Base-by-base conservation (phyloP, 2,329 filamentous ascomycete genomes). In the Nemania sp. region DNA sequence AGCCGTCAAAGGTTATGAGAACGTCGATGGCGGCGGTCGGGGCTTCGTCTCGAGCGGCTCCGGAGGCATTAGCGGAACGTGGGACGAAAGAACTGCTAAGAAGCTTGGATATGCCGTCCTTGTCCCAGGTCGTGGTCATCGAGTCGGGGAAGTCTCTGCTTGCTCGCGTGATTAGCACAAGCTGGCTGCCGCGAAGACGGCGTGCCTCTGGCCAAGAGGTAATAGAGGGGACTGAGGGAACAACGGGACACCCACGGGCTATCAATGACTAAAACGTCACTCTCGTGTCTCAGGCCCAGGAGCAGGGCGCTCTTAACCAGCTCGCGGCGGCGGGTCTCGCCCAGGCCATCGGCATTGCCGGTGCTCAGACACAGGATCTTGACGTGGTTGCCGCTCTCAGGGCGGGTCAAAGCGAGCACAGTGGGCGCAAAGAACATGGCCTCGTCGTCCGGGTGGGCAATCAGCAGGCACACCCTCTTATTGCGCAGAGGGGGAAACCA, bases 381-480 rank as follows among this genome's bases (percentile, higher is more conserved):
- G 68, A 99, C 81, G 69, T 95, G 91, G 73, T 99, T 97, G 3
- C 90, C 89, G 17, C 88, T 79, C 54, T 86, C 83, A 3, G 91
- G 90, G 12, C 82, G 79, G 15, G 91, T 93, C 53, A 99, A 81
- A n/a, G 89, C 86, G 64, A 95, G 80, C 12, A 97, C 79, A 0
- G 91, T 89, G 0, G 94, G 94, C 59, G 91, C 86, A 74, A 99
- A 99, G 80, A 99, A 99, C 94, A 99, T 99, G 72, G 93, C 94
- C 77, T 99, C 94, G 68, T 99, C 94, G 73, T 99, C 94, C 0
- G 94, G 94, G 75, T 99, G 94, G 19, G 94, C 94, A 67, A 99
- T 97, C 50, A 99, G 79, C 49, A 99, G 82, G 70, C 90, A 89
- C 68, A 99, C 91, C 67, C 90, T 86, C 80, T 96, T 95, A 76